Evolutionary conservation across 305 asterid genomes (phyloP), one percentile per base, ranked within the genome.

Genomic region (Fraxinus nigra): DNA sequence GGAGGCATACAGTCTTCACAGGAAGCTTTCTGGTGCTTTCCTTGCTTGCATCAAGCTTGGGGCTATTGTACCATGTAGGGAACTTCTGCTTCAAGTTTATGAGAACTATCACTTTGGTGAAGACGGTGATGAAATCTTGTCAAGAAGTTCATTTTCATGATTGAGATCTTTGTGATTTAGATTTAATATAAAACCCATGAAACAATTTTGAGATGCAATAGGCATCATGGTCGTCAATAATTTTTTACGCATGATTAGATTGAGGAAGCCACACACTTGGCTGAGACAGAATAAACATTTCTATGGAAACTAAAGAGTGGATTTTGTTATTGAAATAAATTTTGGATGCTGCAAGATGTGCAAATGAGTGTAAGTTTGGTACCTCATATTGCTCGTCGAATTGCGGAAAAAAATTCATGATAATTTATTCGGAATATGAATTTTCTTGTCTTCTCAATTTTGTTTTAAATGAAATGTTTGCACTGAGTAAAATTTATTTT

Each of bases 21-120:
- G 99, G 65, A 95, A 95, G 88, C 97, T 95, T 67, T 95, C 98
- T n/a, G 99, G 99, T 73, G 93, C 98, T 72, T 95, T 94, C 90
- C 98, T 95, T 82, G 99, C 98, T 83, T 95, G 99, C 91, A 91
- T 95, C 87, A 95, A 95, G 89, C 97, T 95, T 72, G 88, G 92
- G 56, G 97, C 98, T 80, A 93, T 93, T 37, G 99, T 95, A 9
- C 99, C 99, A 8, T 95, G 99, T 65, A 86, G 97, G 86, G 93
- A 95, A 76, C 89, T 95, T 38, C 92, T 95, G 67, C 87, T 92
- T 78, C 86, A 92, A 83, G 89, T 92, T 43, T 87, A 87, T 76
- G 87, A 94, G 22, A 90, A 85, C 48, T 87, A 95, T 85, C 86
- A 82, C 4, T 90, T 89, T 82, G 91, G 84, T 65, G 87, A 87